Base-by-base conservation (phyloP, 2,329 filamentous ascomycete genomes). In the Cladosporium oxysporum region DNA sequence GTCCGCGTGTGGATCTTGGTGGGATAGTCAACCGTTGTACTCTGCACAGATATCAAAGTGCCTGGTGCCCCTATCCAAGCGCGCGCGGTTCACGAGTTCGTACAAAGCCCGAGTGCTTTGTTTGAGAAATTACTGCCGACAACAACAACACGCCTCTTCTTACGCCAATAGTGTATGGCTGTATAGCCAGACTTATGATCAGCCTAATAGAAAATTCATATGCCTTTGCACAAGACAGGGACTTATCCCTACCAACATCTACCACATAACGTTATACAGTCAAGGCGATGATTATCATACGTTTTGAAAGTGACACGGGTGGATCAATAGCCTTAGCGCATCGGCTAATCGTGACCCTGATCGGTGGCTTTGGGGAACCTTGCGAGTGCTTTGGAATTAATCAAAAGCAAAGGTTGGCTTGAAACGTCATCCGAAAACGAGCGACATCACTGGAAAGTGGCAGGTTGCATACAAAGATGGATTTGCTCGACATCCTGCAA, bases 401-500 rank as follows among this genome's bases (percentile, higher is more conserved):
- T 55, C 52, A 55, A 53, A 31, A 12, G 18, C 18, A 33, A 29
- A 55, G 18, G 28, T 29, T 31, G 61, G 10, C 18, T 44, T 44
- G 61, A 33, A 52, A 63, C 61, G 61, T 63, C 61, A 63, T 63
- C 61, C 50, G 21, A 21, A 26, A 26, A 59, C 10, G 12, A 29
- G 12, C 21, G 18, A 29, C 53, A 21, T 35, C 23, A 52, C 18
- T 29, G 23, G 4, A 47, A 47, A 8, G 41, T 23, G 41, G 41
- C n/a, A 47, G 41, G 41, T 12, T n/a, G n/a, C 41, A 47, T 28
- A 6, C 18, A 21, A 59, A n/a, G 41, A 65, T 65, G 62, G 62
- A 65, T 11, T 14, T 50, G 55, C 62, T 65, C 5, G 57, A 60
- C 59, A 73, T 79, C 62, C 77, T 71, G 73, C 76, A 79, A 58